Percentiles rank a stretch among this genome's conserved stretches.
Evolutionary conservation across 2,329 filamentous ascomycete species (phyloP).

Genomic region (Verticillium longisporum): DNA sequence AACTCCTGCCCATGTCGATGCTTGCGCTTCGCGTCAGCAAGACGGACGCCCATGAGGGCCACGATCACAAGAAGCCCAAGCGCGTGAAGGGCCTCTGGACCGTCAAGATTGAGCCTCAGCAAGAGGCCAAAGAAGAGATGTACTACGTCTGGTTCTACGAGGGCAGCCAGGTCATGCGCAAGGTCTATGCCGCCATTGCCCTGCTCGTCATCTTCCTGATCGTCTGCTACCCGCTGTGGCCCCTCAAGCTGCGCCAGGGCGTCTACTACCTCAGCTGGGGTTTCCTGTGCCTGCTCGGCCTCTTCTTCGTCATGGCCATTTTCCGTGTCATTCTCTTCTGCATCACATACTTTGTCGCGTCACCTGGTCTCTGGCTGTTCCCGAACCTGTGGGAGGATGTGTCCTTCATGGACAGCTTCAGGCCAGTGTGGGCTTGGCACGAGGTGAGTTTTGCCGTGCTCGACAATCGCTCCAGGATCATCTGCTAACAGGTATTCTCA

Average conservation of each 20-base stretch:
- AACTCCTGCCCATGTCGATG: slow-evolving; percentile 88
- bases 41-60: slow-evolving; percentile 68
- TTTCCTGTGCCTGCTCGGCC: slow-evolving; percentile 77
- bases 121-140: slow-evolving; percentile 78
- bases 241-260: slow-evolving; percentile 79
- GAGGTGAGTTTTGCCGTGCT: slow-evolving; percentile 53
- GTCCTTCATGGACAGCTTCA: slow-evolving; percentile 96
- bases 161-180: slow-evolving; percentile 86
- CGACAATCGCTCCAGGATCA: no score
- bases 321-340: slow-evolving; percentile 93
- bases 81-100: slow-evolving; percentile 94
- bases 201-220: slow-evolving; percentile 78
- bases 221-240: slow-evolving; percentile 96
- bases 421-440: slow-evolving; percentile 96
- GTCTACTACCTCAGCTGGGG: slow-evolving; percentile 98
- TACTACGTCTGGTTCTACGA: slow-evolving; percentile 98
- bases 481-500: slow-evolving; percentile 12
- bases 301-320: slow-evolving; percentile 98
- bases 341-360: slow-evolving; percentile 75
- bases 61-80: slow-evolving; percentile 76
- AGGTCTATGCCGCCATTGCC: slow-evolving; percentile 81
- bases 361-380: slow-evolving; percentile 95
- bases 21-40: slow-evolving; percentile 87
- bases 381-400: slow-evolving; percentile 98
- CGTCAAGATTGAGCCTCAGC: slow-evolving; percentile 91